These are phyloP conservation scores for Phaeosphaeria sp. DNA, from an alignment of 2,329 filamentous ascomycete species.

Conservation along the genomic window DNA sequence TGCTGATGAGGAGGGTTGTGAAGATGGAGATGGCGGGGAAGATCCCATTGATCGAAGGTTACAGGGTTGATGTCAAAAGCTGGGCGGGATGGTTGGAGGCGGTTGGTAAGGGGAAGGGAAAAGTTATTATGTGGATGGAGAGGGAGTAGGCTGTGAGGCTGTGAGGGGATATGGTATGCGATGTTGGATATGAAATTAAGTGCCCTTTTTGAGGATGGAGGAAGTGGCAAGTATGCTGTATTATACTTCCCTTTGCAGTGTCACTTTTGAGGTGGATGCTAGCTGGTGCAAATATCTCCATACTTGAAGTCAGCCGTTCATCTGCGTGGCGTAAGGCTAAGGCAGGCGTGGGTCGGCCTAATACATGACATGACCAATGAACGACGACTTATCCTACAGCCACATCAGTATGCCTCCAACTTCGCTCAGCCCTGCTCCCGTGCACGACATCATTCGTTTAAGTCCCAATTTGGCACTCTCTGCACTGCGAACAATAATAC, in stretches of 20 bases:
- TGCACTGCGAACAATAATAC: not conserved
- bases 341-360: not conserved
- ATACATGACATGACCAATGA: not conserved
- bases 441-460: not conserved
- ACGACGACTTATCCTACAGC: not conserved
- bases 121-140: conserved; percentile 43
- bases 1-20: conserved; percentile 21
- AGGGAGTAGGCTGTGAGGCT: not conserved
- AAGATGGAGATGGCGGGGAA: conserved; percentile 22
- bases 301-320: not conserved
- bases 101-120: conserved; percentile 28
- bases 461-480: no score
- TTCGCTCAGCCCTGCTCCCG: not conserved
- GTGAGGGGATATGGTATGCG: not conserved
- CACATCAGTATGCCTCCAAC: conserved; percentile 1
- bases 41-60: conserved; percentile 31
- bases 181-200: not conserved
- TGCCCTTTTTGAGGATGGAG: no score
- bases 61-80: conserved; percentile 19
- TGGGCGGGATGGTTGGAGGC: conserved; percentile 28
- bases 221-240: no score
- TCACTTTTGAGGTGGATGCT: no score
- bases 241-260: no score
- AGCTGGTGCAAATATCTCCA: no score
- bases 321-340: not conserved